Evolutionary conservation across 495 filamentous ascomycete genomes (phyloP), one percentile per base, ranked within the genome.

Genomic region (Letharia lupina): DNA sequence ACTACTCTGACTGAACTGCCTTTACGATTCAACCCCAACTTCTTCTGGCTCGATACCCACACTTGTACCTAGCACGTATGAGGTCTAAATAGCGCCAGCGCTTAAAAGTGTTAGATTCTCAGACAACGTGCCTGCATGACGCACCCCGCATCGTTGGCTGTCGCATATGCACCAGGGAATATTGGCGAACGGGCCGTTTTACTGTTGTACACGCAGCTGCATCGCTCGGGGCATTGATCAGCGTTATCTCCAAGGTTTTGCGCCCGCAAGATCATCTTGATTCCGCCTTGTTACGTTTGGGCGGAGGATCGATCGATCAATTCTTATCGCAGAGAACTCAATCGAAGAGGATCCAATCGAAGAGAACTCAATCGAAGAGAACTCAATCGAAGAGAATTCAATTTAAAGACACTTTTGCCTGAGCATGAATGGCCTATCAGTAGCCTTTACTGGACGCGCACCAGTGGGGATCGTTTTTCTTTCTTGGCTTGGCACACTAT

Each of bases 221-320:
- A 56, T 56, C 52, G 52, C 52, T 56, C 52, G 44, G 48, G 48
- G 48, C 48, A 54, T 31, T 54, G 48, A 54, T 13, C 52, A 33
- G 8, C 23, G 16, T 52, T 12, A 52, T 52, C 23, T 15, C 11
- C n/a, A 1, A 39, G 23, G 47, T 4, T 18, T 45, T 45, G 44
- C 44, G 3, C 16, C 44, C 20, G 20, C 45, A 9, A n/a, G 45
- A 48, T 48, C 8, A 48, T n/a, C 20, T 48, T n/a, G 45, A 23
- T 48, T 9, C 23, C 7, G 45, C 45, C 9, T 48, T 48, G 16
- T 48, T 48, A 23, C 45, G 18, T 23, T 9, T 0, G 45, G 45
- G 45, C 20, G 45, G 45, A 20, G 23, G 45, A 48, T 48, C 45
- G 45, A 48, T 48, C 45, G 45, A 48, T 48, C 16, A 0, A 7